Evolutionary conservation across 768 basidiomycete species (phyloP).

Genomic region (Scleroderma citrinum): DNA sequence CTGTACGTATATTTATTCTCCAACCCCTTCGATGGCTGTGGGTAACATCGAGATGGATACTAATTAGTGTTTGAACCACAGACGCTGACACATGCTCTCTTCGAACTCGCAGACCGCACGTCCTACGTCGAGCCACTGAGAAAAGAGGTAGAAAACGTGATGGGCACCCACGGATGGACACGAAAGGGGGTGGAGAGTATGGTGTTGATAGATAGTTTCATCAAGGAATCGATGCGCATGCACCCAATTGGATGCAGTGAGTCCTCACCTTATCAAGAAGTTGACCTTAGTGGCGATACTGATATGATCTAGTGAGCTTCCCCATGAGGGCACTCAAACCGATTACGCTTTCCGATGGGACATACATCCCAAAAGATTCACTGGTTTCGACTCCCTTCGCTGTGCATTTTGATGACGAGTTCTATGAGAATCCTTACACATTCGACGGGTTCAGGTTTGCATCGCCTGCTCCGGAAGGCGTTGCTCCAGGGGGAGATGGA

Average conservation of each 20-base stretch:
- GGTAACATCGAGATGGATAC: too few relatives aligned
- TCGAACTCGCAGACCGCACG: not conserved
- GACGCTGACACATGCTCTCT: not conserved
- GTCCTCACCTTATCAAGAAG: not conserved
- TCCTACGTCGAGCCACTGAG: not conserved
- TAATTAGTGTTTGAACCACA: not conserved
- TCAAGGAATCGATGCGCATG: constrained; percentile 26
- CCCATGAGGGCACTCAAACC: constrained; percentile 31
- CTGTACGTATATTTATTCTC: not conserved
- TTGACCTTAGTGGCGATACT: not conserved
- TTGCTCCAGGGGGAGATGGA: not conserved
- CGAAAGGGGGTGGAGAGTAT: not conserved
- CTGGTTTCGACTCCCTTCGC: not conserved
- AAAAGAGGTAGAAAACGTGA: not conserved
- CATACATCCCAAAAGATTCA: constrained; percentile 32
- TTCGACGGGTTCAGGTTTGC: not conserved
- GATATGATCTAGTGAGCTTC: constrained; percentile 16
- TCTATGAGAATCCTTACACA: not conserved
- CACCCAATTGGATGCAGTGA: constrained; percentile 17
- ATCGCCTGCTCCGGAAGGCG: too few relatives aligned
- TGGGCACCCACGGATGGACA: not conserved
- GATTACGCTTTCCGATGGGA: constrained; percentile 41
- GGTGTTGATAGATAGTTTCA: constrained; percentile 27
- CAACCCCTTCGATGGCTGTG: too few relatives aligned
- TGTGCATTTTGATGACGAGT: constrained; percentile 3